Percentiles rank a stretch among this genome's conserved stretches.
Conservation (phyloP, 495 filamentous ascomycete species). For the Patellaria atrata region DNA sequence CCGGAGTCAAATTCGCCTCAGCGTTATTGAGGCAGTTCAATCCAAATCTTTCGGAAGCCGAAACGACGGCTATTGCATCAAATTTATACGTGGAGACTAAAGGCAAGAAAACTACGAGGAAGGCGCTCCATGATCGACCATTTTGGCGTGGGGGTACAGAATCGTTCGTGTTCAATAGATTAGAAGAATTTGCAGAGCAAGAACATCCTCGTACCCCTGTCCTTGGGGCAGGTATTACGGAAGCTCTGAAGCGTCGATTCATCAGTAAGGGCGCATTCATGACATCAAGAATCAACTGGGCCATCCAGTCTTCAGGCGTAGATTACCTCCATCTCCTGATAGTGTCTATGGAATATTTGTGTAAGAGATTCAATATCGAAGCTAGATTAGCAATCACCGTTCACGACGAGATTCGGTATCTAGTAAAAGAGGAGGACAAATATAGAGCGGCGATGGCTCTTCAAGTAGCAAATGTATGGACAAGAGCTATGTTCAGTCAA, state of each 20-base stretch:
- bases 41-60: slow-evolving; percentile 56
- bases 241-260: slow-evolving; percentile 76
- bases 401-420: slow-evolving; percentile 93
- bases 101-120: slow-evolving; percentile 60
- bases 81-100: slow-evolving; percentile 84
- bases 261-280: slow-evolving; percentile 86
- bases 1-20: slow-evolving; percentile 82
- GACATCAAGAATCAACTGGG: slow-evolving; percentile 97
- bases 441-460: slow-evolving; percentile 83
- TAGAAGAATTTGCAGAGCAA: slow-evolving; percentile 95
- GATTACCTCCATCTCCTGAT: slow-evolving; percentile 96
- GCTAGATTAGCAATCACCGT: slow-evolving; percentile 86
- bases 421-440: slow-evolving; percentile 72
- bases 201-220: slow-evolving; percentile 83
- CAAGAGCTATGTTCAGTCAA: slow-evolving; percentile 88
- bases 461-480: slow-evolving; percentile 93
- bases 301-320: slow-evolving; percentile 91
- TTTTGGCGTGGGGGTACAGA: slow-evolving; percentile 98
- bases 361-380: slow-evolving; percentile 66
- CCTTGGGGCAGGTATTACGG: slow-evolving; percentile 91
- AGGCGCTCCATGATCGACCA: slow-evolving; percentile 48
- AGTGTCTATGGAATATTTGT: slow-evolving; percentile 86
- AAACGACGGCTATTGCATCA: slow-evolving; percentile 59
- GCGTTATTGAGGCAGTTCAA: slow-evolving; percentile 89
- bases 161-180: slow-evolving; percentile 92